Percentiles rank a stretch among this genome's conserved stretches.
Evolutionary conservation across 108 stramenopile species (phyloP).

Genomic region (Stephanodiscus triporus): DNA sequence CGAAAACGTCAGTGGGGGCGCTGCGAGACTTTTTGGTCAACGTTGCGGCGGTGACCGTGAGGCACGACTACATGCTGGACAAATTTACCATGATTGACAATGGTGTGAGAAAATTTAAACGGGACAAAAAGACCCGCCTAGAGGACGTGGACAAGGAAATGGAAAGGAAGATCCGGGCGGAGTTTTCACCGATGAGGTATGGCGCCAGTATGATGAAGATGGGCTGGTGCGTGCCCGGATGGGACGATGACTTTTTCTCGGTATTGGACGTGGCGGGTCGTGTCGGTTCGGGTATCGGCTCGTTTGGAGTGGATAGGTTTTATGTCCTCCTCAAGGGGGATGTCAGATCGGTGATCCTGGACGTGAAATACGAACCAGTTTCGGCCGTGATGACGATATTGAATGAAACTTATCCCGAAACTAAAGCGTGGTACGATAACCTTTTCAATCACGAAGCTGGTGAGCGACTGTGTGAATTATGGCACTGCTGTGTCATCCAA

Average conservation of each 20-base stretch:
- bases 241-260: conserved; percentile 53
- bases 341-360: conserved; percentile 58
- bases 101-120: conserved; percentile 36
- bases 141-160: conserved; percentile 41
- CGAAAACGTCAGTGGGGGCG: conserved; percentile 46
- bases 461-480: background rate
- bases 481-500: too few species aligned
- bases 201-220: conserved; percentile 67
- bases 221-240: conserved; percentile 61
- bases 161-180: conserved; percentile 44
- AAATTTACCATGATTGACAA: conserved; percentile 54
- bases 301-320: conserved; percentile 66
- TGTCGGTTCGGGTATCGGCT: conserved; percentile 59
- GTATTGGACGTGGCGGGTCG: conserved; percentile 64
- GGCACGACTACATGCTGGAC: conserved; percentile 37
- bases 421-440: conserved; percentile 55
- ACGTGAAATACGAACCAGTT: conserved; percentile 63
- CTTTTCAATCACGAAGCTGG: conserved; percentile 58
- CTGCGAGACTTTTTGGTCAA: conserved; percentile 51
- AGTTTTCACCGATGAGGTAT: conserved; percentile 53
- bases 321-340: conserved; percentile 61
- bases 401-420: conserved; percentile 13
- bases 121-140: conserved; percentile 40
- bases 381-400: conserved; percentile 48
- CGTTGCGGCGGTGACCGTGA: conserved; percentile 23